These are phyloP conservation scores for Picea abies DNA, from an alignment of 83 land plant genomes.

Conservation along the genomic window DNA sequence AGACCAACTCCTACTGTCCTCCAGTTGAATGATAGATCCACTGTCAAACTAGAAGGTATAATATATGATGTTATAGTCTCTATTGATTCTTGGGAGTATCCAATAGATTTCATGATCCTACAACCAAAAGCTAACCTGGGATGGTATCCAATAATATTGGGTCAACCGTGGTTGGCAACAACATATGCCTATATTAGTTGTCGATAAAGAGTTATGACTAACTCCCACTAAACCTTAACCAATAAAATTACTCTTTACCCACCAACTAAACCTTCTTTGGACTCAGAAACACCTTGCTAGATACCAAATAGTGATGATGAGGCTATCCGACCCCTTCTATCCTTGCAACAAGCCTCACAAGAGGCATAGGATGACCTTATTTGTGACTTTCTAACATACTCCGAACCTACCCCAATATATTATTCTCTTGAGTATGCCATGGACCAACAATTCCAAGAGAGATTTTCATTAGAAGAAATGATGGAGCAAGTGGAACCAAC, in stretches of 20 bases:
- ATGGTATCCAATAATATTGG: neutral
- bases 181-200: neutral
- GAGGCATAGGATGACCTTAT: too few relatives aligned
- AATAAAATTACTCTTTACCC: neutral
- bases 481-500: too few relatives aligned
- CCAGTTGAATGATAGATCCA: neutral
- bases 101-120: neutral
- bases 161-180: neutral
- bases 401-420: too few relatives aligned
- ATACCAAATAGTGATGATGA: neutral
- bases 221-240: neutral
- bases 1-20: neutral
- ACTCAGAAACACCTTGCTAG: neutral
- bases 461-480: too few relatives aligned
- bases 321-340: too few relatives aligned
- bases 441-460: too few relatives aligned
- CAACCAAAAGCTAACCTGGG: neutral
- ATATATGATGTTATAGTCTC: neutral
- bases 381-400: too few relatives aligned
- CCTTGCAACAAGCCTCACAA: too few relatives aligned
- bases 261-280: neutral
- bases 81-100: neutral
- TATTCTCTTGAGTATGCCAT: too few relatives aligned
- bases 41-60: neutral
- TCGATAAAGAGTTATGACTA: neutral